Evolutionary conservation across 768 basidiomycete genomes (phyloP), one percentile per base, ranked within the genome.

Genomic region (Lenzites betulinus): DNA sequence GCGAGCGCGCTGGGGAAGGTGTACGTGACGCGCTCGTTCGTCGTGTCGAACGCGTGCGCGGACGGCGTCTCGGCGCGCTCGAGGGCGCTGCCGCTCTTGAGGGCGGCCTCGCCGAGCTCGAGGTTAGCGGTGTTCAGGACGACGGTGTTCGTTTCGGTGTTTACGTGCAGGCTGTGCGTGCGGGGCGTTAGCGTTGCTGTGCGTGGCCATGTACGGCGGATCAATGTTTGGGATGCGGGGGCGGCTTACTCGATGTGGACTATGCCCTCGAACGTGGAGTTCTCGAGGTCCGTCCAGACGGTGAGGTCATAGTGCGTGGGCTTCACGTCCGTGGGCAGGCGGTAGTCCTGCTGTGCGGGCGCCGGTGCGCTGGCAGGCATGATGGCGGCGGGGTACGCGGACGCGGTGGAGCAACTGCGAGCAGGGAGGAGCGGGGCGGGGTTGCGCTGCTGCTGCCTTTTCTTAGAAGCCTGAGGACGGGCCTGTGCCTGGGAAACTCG

Each of bases 301-400:
- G 84, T 85, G 51, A 94, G 69, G 65, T 91, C 88, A 73, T 95
- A 95, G 71, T 94, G 91, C 7, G 74, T 80, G 13, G 92, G 87
- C 66, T 80, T 84, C 54, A 90, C 82, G 64, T 86, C 75, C 1
- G 79, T 78, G 20, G 90, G 89, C 54, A 93, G 82, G 66, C 90
- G 85, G 67, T 83, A 74, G 35, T 69, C 68, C 60, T 61, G 61
- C 38, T 49, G 49, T 7, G 54, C 54, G 6, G 23, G n/a, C 2
- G 44, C 35, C 12, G 60, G 35, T 15, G 39, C 25, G 42, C 49
- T 51, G 43, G 54, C 60, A 53, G 55, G 52, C 60, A 56, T 57
- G 36, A 50, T 52, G 44, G 60, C 5, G 53, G 49, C 12, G 48
- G 11, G 30, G 30, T 33, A 49, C 7, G 59, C 53, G 16, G 41